Evolutionary conservation across 768 basidiomycete species (phyloP).

Genomic region (Nidularia sp.): DNA sequence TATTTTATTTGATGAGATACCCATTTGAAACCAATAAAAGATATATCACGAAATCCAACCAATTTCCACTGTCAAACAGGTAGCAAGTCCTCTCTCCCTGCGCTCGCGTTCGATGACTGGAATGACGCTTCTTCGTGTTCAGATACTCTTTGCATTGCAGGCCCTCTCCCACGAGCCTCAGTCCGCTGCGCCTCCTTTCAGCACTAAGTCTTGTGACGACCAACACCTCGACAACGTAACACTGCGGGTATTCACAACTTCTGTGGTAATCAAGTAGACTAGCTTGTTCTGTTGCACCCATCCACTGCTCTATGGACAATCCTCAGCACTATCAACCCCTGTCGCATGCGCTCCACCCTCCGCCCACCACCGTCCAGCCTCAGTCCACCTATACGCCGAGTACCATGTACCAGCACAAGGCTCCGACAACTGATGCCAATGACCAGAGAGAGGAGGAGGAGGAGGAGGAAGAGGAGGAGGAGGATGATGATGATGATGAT

Average conservation of each 20-base stretch:
- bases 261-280: no score
- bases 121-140: background rate
- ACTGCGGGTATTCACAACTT: no score
- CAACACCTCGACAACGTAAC: background rate
- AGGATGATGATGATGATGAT: slow-evolving; percentile 50
- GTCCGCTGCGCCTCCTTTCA: background rate
- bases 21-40: slow-evolving; percentile 25
- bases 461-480: slow-evolving; percentile 58
- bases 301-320: slow-evolving; percentile 45
- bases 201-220: background rate
- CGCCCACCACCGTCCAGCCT: slow-evolving; percentile 25
- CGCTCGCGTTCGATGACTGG: slow-evolving; percentile 1
- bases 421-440: slow-evolving; percentile 6
- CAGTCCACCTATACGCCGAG: slow-evolving; percentile 18
- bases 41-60: slow-evolving; percentile 18
- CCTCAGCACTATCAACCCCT: slow-evolving; percentile 79
- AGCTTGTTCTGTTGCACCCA: no score
- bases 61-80: slow-evolving; percentile 12
- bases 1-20: slow-evolving; percentile 26
- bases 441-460: slow-evolving; percentile 45
- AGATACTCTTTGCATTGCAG: background rate
- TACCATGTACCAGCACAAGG: slow-evolving; percentile 16
- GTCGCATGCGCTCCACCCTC: slow-evolving; percentile 73
- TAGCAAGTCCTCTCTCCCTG: slow-evolving; percentile 5
- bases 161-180: slow-evolving; percentile 1